phyloP scores from a whole-genome alignment of 495 filamentous ascomycete species.

The Lepidopterella palustris region DNA sequence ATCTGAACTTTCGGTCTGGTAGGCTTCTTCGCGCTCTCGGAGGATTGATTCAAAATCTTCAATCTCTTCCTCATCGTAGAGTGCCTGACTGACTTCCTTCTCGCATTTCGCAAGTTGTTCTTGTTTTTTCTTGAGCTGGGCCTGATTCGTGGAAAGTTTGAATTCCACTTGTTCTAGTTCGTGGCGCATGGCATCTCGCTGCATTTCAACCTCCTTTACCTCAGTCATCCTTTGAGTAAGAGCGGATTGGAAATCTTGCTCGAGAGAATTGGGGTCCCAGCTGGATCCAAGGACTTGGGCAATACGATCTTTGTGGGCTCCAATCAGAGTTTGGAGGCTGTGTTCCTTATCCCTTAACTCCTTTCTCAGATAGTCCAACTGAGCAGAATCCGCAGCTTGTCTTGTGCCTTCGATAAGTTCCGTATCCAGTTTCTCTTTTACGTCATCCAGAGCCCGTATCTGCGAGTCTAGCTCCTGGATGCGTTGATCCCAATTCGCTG shows the following conservation, averaged over 20 bases:
- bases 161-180: slow-evolving; percentile 73
- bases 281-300: slow-evolving; percentile 50
- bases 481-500: slow-evolving; percentile 60
- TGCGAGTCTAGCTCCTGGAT: slow-evolving; percentile 55
- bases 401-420: slow-evolving; percentile 76
- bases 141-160: slow-evolving; percentile 59
- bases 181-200: slow-evolving; percentile 61
- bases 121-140: slow-evolving; percentile 55
- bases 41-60: slow-evolving; percentile 47
- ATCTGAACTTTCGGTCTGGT: slow-evolving; percentile 57
- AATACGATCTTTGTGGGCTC: slow-evolving; percentile 65
- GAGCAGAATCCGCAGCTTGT: slow-evolving; percentile 69
- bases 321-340: slow-evolving; percentile 68
- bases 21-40: slow-evolving; percentile 51
- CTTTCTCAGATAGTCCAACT: slow-evolving; percentile 69
- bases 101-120: slow-evolving; percentile 58
- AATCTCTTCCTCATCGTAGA: slow-evolving; percentile 46
- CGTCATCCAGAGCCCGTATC: slow-evolving; percentile 61
- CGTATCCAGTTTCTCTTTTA: slow-evolving; percentile 57
- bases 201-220: slow-evolving; percentile 54
- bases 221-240: slow-evolving; percentile 50
- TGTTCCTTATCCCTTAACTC: slow-evolving; percentile 63
- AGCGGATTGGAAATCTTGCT: slow-evolving; percentile 61
- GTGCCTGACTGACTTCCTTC: slow-evolving; percentile 44
- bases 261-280: slow-evolving; percentile 66